Percentiles rank a stretch among this genome's conserved stretches.
These are phyloP conservation scores for Rugosomyces carneus DNA, from an alignment of 1,284 basidiomycete species.

Conservation along the genomic window DNA sequence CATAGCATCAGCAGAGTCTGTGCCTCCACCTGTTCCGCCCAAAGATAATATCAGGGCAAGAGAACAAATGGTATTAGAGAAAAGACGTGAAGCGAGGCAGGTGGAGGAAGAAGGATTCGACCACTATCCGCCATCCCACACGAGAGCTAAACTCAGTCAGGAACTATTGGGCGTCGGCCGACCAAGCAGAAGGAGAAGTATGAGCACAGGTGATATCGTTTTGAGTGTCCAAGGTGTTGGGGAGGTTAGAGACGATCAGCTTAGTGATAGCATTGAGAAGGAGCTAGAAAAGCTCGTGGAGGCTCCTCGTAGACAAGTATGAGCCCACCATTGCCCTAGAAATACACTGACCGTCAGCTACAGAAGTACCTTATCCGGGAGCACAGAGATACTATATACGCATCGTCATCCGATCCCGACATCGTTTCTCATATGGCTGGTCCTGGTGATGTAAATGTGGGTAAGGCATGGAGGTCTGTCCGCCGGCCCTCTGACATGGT, in stretches of 20 bases:
- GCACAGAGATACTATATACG: conserved; percentile 71
- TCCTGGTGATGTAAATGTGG: conserved; percentile 76
- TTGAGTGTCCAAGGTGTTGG: conserved; percentile 28
- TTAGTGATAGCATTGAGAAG: conserved; percentile 62
- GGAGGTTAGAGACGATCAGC: conserved; percentile 40
- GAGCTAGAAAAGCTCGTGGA: conserved; percentile 58
- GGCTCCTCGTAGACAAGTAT: conserved; percentile 22
- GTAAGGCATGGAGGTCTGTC: conserved; percentile 85
- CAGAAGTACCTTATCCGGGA: conserved; percentile 64
- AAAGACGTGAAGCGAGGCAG: conserved; percentile 56
- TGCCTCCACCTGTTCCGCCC: conserved; percentile 46
- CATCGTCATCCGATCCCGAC: conserved; percentile 67
- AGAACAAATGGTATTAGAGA: conserved; percentile 69
- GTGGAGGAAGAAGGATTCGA: conserved; percentile 40
- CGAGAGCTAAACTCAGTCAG: conserved; percentile 18
- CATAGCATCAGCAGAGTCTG: conserved; percentile 29
- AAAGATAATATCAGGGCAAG: conserved; percentile 62
- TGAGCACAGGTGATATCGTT: conserved; percentile 67
- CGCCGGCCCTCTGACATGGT: conserved; percentile 92
- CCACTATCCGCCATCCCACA: conserved; percentile 25
- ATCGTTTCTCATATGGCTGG: conserved; percentile 60
- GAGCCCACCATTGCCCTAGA: background rate
- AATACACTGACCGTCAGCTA: background rate
- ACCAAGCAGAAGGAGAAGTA: conserved; percentile 57
- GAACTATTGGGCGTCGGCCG: conserved; percentile 35